Base-by-base conservation (phyloP, 2,329 filamentous ascomycete species). In the Apiospora marii region DNA sequence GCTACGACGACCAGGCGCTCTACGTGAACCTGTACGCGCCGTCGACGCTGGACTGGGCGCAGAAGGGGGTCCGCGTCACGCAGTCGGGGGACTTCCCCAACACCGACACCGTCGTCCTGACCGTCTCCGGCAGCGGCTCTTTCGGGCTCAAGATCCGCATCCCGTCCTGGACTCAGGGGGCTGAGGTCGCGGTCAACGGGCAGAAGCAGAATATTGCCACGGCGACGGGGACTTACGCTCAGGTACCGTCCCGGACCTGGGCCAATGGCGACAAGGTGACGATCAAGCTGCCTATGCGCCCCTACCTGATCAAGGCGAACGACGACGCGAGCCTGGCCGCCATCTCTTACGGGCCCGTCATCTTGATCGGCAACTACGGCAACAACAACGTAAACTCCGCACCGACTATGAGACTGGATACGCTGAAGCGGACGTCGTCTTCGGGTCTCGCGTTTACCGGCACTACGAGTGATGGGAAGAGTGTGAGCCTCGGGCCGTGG, bases 11-110 rank as follows among this genome's bases (percentile, higher is more conserved):
- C 41, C 78, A 79, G 0, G 81, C 82, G 0, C 80, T 88, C 0
- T 88, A 85, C 71, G 82, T 89, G 48, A 88, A 88, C 73, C 77
- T 88, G 2, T 88, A 87, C 73, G 84, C 83, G 0, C 83, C 86
- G 0, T 88, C 86, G 0, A 81, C 80, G 4, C 75, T 88, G 16
- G 81, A 79, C 22, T 88, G 86, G 86, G 78, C 79, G 0, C 79
- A 84, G 12, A 80, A 80, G 10, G 75, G 75, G n/a, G 78, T 86
- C 6, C 83, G 78, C 0, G 72, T 88, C 24, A 81, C 78, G 0
- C 86, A 88, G 77, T 78, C 77, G 4, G 87, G 86, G 0, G 78
- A 77, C 0, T 87, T 83, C 70, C 87, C 87, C 0, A 79, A 81
- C 1, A 74, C 74, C 1, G 85, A 86, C 72, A 83, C 82, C 0